These are phyloP conservation scores for Pseudogymnoascus sp. DNA, from an alignment of 2,329 filamentous ascomycete species.

Conservation along the genomic window DNA sequence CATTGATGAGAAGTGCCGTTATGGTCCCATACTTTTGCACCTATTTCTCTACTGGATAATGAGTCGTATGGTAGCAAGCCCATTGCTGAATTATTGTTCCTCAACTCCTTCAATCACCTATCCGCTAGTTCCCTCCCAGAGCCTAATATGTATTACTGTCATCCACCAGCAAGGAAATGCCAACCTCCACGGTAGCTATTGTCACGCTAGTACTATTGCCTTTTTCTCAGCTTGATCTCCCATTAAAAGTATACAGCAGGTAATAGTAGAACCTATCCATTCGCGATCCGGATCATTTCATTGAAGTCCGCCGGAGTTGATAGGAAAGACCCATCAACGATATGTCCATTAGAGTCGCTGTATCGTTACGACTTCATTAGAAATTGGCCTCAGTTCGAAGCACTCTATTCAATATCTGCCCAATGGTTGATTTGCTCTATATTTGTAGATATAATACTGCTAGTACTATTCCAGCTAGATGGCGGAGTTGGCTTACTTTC, in stretches of 20 bases:
- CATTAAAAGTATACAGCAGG: background rate
- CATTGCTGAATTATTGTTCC: background rate
- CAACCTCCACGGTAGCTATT: conserved; percentile 14
- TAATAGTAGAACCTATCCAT: conserved; percentile 14
- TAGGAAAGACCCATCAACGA: background rate
- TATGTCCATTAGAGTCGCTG: background rate
- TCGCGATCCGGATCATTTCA: conserved; percentile 14
- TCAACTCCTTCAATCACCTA: background rate
- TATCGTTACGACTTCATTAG: background rate
- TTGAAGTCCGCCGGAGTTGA: conserved; percentile 13
- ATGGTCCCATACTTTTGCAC: background rate
- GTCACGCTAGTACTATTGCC: background rate
- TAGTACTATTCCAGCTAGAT: background rate
- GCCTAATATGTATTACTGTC: background rate
- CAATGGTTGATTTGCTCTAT: background rate
- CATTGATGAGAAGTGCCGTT: background rate
- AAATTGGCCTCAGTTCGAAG: background rate
- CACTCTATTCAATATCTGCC: background rate
- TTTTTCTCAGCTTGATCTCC: background rate
- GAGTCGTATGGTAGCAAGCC: background rate
- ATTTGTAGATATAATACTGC: background rate
- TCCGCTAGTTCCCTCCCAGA: background rate
- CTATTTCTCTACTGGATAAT: background rate
- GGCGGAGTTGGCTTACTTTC: background rate
- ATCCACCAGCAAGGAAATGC: conserved; percentile 13